These are phyloP conservation scores for Fraxinus sp. DNA, from an alignment of 305 asterid genomes.

Conservation along the genomic window DNA sequence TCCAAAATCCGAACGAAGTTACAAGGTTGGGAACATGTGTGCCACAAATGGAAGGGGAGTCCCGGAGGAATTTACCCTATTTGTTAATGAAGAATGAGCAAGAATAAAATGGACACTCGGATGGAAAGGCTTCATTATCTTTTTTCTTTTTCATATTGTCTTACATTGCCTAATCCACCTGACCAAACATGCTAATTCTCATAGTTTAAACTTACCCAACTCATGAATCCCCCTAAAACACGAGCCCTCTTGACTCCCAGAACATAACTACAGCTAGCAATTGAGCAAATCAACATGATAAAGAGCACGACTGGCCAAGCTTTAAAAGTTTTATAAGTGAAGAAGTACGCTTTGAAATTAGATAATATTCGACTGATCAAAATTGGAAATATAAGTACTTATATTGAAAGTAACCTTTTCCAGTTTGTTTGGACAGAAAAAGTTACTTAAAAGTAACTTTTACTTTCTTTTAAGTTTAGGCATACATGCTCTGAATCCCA, in stretches of 20 bases:
- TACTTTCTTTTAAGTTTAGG: not conserved
- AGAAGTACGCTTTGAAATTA: not conserved
- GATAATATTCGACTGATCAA: not conserved
- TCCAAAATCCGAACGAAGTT: not conserved
- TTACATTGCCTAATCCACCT: not conserved
- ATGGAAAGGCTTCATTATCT: not conserved
- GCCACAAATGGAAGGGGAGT: not conserved
- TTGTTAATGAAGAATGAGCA: not conserved
- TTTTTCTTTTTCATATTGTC: not conserved
- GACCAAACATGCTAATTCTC: not conserved
- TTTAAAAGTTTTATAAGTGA: not conserved
- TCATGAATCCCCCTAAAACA: constrained; percentile 8
- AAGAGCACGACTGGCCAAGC: not conserved
- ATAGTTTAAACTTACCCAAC: constrained; percentile 13
- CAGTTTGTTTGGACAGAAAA: not conserved
- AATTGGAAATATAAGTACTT: not conserved
- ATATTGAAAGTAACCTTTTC: not conserved
- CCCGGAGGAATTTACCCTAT: not conserved
- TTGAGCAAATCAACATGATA: not conserved
- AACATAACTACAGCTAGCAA: constrained; percentile 18
- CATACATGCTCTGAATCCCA: not conserved
- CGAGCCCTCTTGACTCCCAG: constrained; percentile 3
- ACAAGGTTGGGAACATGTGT: not conserved
- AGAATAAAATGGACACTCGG: not conserved
- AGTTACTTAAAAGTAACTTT: not conserved